Evolutionary conservation across 2,329 filamentous ascomycete genomes (phyloP).

Genomic region (Xylaria sp.): DNA sequence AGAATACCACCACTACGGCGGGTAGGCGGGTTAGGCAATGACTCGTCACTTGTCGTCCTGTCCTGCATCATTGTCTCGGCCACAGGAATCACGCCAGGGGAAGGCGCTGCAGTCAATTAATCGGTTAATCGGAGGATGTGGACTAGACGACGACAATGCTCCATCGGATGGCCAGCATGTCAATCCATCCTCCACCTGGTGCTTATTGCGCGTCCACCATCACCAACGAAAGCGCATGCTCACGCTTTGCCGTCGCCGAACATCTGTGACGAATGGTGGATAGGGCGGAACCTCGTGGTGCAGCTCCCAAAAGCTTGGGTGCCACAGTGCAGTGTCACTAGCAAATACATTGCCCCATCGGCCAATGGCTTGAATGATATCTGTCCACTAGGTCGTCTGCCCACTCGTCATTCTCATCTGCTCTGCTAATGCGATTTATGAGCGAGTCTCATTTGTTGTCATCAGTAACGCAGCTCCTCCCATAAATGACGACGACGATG

Average conservation of each 20-base stretch:
- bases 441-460: slow-evolving; percentile 18
- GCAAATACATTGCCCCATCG: neutral
- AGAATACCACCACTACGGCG: slow-evolving; percentile 12
- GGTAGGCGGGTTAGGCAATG: slow-evolving; percentile 34
- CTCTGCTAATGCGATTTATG: slow-evolving; percentile 11
- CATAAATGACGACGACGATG: slow-evolving; percentile 13
- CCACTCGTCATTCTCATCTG: no score
- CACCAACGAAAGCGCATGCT: slow-evolving; percentile 15
- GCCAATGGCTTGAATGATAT: slow-evolving; percentile 27
- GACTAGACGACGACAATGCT: slow-evolving; percentile 11
- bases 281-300: slow-evolving; percentile 32
- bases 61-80: slow-evolving; percentile 35
- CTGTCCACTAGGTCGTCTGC: neutral
- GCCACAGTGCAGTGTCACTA: slow-evolving; percentile 20
- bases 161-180: slow-evolving; percentile 24
- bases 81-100: slow-evolving; percentile 24
- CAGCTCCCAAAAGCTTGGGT: slow-evolving; percentile 27
- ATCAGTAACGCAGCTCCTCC: slow-evolving; percentile 17
- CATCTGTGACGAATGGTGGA: slow-evolving; percentile 28
- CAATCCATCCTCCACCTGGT: slow-evolving; percentile 31
- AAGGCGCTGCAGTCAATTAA: slow-evolving; percentile 25
- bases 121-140: slow-evolving; percentile 19
- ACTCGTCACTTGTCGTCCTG: slow-evolving; percentile 35
- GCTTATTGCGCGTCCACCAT: slow-evolving; percentile 30
- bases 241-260: slow-evolving; percentile 5